A percentile compares a stretch with the other conserved stretches of the same genome.
These are phyloP conservation scores for Leccinum pachyderme DNA, from an alignment of 1,284 basidiomycete species.

Conservation along the genomic window DNA sequence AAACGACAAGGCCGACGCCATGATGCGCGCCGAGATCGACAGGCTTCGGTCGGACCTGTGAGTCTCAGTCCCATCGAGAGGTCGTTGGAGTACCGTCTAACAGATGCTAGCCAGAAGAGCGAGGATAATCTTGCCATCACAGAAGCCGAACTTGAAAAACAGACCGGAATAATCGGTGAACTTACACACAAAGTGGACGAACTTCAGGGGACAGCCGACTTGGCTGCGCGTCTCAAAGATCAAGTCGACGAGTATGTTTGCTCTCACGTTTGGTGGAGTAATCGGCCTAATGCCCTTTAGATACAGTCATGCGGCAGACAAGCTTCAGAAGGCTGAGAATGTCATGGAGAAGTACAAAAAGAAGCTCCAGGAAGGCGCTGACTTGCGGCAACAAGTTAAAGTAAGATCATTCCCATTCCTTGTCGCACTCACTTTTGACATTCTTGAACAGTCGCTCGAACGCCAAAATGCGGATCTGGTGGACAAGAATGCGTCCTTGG, in stretches of 20 bases:
- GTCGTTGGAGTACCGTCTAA: constrained; percentile 19
- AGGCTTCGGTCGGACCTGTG: constrained; percentile 76
- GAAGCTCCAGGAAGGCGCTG: constrained; percentile 93
- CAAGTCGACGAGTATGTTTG: constrained; percentile 83
- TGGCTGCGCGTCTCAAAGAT: constrained; percentile 81
- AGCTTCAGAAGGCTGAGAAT: constrained; percentile 90
- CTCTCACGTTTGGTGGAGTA: not conserved
- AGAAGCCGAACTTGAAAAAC: constrained; percentile 79
- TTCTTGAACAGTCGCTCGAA: constrained; percentile 66
- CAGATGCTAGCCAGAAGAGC: constrained; percentile 72
- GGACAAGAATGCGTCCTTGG: constrained; percentile 86
- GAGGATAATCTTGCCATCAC: constrained; percentile 83
- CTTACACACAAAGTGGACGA: constrained; percentile 81
- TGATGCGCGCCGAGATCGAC: constrained; percentile 78
- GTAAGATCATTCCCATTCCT: constrained; percentile 38
- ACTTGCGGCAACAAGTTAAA: constrained; percentile 84
- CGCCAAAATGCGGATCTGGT: constrained; percentile 91
- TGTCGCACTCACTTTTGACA: constrained; percentile 3
- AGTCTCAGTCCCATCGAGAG: constrained; percentile 35
- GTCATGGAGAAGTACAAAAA: constrained; percentile 99
- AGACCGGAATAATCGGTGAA: constrained; percentile 65
- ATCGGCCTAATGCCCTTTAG: constrained; percentile 37
- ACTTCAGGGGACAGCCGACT: constrained; percentile 74
- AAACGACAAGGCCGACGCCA: constrained; percentile 67
- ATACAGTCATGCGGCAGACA: constrained; percentile 87